Base-by-base conservation (phyloP, 1,284 basidiomycete species). In the Tylopilus sp. region DNA sequence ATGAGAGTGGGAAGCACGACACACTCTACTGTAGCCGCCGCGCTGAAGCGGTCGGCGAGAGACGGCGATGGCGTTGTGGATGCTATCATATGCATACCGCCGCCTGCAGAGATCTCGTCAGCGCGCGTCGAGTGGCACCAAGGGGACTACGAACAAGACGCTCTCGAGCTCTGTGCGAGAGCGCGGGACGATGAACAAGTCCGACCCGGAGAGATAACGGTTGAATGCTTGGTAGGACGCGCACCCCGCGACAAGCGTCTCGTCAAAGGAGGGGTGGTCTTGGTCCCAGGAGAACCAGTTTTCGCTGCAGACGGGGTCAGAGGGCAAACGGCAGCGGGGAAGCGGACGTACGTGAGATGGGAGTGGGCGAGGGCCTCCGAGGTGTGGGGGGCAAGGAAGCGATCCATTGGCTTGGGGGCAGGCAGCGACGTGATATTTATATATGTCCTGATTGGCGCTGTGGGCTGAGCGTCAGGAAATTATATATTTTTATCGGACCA, bases 21-120 rank as follows among this genome's bases (percentile, higher is more conserved):
- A 66, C 64, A 90, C 87, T 63, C 87, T 77, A 64, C 84, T 83
- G 63, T 90, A 90, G 33, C 88, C 88, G 28, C 88, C 88, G 5
- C 78, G 75, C 58, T 84, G 77, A 11, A 90, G 73, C 22, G 82
- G 73, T 26, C 79, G 79, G 40, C 86, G 82, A 57, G 85, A 84
- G 53, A 78, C 77, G 9, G 88, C 76, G 62, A 91, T 88, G 6
- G 81, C 81, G 66, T 90, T 90, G 68, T 91, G 89, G 53, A 91
- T 88, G 10, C 83, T 81, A 58, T 90, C 88, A 62, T 86, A 83
- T 1, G 85, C 80, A 64, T 90, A 90, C 62, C 88, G 76, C 55
- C 81, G 76, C 57, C 86, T 89, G 65, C 19, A 59, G 35, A 60
- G 58, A 61, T 53, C 25, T 36, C 29, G 36, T 59, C 22, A 58